phyloP scores from a whole-genome alignment of 1,139 yeast species.

The Geotrichum aggregatum region DNA sequence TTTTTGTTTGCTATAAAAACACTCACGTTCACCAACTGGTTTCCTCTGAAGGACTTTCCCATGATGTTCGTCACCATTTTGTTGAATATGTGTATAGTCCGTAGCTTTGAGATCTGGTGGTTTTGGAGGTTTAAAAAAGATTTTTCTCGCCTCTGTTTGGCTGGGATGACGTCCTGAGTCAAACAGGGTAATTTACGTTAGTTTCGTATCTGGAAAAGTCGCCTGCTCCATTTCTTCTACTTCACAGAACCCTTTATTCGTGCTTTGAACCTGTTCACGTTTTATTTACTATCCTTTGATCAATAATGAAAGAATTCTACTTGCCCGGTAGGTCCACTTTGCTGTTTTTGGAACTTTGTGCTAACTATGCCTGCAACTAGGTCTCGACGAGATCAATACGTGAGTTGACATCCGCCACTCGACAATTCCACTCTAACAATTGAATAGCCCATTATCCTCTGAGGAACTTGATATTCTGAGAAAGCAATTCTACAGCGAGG shows the following conservation, averaged over 20 bases:
- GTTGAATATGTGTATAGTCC: not conserved
- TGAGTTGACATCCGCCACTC: conserved; percentile 24
- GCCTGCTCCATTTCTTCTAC: not conserved
- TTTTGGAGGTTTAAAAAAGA: not conserved
- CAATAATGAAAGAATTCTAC: conserved; percentile 19
- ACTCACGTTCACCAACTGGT: conserved; percentile 37
- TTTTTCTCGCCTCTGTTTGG: not conserved
- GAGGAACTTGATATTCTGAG: conserved; percentile 72
- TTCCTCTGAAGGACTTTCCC: conserved; percentile 44
- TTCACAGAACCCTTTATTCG: conserved; percentile 4
- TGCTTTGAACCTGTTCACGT: not conserved
- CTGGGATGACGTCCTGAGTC: not conserved
- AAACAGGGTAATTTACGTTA: not conserved
- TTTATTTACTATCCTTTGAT: not conserved
- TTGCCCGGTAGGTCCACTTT: conserved; percentile 21
- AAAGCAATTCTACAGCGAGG: conserved; percentile 76
- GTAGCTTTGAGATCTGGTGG: not conserved
- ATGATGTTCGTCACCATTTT: conserved; percentile 40
- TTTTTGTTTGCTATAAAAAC: conserved; percentile 4
- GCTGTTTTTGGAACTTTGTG: not conserved
- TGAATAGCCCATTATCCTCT: conserved; percentile 57
- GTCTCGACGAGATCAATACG: conserved; percentile 37
- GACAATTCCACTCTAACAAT: conserved; percentile 27
- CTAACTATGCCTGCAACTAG: conserved; percentile 22
- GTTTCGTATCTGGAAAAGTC: not conserved